phyloP scores from a whole-genome alignment of 2,329 filamentous ascomycete species.

The Phyllosticta paracitricarpa region DNA sequence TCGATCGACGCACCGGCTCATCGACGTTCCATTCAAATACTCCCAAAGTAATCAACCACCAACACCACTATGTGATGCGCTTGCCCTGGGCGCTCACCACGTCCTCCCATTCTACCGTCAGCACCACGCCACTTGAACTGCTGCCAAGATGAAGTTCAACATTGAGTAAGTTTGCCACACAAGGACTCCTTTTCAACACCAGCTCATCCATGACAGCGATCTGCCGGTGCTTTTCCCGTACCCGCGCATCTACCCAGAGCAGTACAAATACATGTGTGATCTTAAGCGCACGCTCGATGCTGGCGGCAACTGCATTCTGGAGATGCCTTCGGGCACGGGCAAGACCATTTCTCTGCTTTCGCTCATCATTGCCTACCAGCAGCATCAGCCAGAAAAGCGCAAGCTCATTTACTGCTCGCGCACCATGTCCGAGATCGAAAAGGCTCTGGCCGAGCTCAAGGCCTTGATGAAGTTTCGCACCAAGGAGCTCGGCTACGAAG shows the following conservation, averaged over 20 bases:
- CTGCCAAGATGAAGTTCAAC: conserved; percentile 61
- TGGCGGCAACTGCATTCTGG: conserved; percentile 88
- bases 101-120: not conserved
- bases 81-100: conserved; percentile 7
- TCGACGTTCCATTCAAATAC: conserved; percentile 6
- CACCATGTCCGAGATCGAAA: conserved; percentile 99
- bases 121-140: not conserved
- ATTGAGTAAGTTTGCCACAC: conserved; percentile 50
- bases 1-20: not conserved
- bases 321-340: conserved; percentile 98
- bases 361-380: conserved; percentile 92
- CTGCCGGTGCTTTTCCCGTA: conserved; percentile 65
- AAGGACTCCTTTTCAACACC: not conserved
- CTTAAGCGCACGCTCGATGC: conserved; percentile 85
- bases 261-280: conserved; percentile 65
- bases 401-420: conserved; percentile 99
- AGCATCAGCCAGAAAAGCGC: conserved; percentile 81
- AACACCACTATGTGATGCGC: conserved; percentile 7
- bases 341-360: conserved; percentile 95
- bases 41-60: not conserved
- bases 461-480: conserved; percentile 90
- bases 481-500: conserved; percentile 76
- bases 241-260: conserved; percentile 58
- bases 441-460: conserved; percentile 84
- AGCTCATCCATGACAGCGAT: conserved; percentile 36